Base-by-base conservation (phyloP, 2,329 filamentous ascomycete species). In the Talaromyces sp. region DNA sequence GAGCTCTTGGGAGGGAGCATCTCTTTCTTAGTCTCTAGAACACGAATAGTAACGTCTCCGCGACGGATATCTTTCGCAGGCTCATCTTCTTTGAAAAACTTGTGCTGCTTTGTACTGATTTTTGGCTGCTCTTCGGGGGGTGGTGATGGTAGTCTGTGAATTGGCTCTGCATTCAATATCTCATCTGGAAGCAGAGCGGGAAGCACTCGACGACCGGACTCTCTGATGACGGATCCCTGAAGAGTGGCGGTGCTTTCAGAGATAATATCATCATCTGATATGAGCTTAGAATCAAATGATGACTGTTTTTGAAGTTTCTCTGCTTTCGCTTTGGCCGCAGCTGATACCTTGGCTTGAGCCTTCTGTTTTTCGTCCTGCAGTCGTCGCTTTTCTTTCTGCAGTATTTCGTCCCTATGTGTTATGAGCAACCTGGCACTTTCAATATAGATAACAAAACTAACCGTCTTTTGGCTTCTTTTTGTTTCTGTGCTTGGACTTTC, bases 111-210 rank as follows among this genome's bases (percentile, higher is more conserved):
- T 10, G 81, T 68, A 17, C 10, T 41, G 61, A 74, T 75, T 43
- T 72, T 72, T 5, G 68, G 72, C 13, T 66, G 52, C 7, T 67
- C 61, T 10, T 80, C 75, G 3, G 73, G 73, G 1, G 81, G 80
- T 4, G 80, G 81, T 0, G 80, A 83, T 2, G 80, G 80, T 5
- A 81, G 79, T 27, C 81, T 77, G 10, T 72, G 71, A 35, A 77
- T 74, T 25, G 81, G 81, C 31, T 80, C 79, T 15, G 79, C 78
- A 60, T 81, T 81, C 58, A 86, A 73, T 49, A 86, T 80, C 27
- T 83, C 81, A 61, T 81, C 79, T 5, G 84, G 84, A 39, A 86
- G 80, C 25, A 85, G 77, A 45, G 78, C 79, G 6, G 83, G 83
- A 13, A 85, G 77, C n/a, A 73, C 71, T 11, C 69, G 74, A 67